Evolutionary conservation across 768 basidiomycete species (phyloP).

Genomic region (Tephrocybe rancida): DNA sequence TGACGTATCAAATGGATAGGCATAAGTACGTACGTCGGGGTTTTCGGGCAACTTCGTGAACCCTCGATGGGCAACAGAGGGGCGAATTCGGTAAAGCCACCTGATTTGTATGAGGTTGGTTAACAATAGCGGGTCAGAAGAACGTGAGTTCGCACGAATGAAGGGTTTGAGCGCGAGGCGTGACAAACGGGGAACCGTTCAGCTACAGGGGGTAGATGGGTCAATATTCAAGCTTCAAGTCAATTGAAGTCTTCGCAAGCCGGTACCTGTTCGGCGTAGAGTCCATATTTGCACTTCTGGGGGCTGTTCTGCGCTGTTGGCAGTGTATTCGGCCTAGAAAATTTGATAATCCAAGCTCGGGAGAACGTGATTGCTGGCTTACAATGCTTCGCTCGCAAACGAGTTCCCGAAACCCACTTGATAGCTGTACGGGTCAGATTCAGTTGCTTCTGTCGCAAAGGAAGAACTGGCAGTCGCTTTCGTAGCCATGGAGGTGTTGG

Average conservation of each 20-base stretch:
- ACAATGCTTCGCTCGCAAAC: conserved; percentile 60
- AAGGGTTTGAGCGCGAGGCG: conserved; percentile 56
- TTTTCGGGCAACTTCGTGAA: conserved; percentile 58
- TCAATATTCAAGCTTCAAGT: no score
- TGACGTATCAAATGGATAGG: no score
- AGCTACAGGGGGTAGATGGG: no score
- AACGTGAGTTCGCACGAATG: conserved; percentile 38
- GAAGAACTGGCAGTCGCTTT: conserved; percentile 42
- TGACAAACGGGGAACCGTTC: conserved; percentile 61
- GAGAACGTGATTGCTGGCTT: conserved; percentile 18
- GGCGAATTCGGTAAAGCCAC: conserved; percentile 69
- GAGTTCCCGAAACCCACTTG: conserved; percentile 62
- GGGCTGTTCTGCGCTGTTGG: conserved; percentile 64
- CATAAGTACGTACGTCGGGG: conserved; percentile 53
- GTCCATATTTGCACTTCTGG: conserved; percentile 62
- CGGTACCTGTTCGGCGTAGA: conserved; percentile 63
- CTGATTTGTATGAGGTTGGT: conserved; percentile 32
- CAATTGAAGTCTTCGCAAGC: no score
- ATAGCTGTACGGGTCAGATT: conserved; percentile 57
- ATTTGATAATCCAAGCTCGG: no score
- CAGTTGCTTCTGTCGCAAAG: conserved; percentile 36
- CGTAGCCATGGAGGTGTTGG: no score
- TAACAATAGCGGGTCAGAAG: no score
- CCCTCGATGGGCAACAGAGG: conserved; percentile 67
- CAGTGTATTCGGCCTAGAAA: conserved; percentile 60